Percentiles rank a stretch among this genome's conserved stretches.
phyloP scores from a whole-genome alignment of 164 flowering plant species.

The Hamamelis virginiana region DNA sequence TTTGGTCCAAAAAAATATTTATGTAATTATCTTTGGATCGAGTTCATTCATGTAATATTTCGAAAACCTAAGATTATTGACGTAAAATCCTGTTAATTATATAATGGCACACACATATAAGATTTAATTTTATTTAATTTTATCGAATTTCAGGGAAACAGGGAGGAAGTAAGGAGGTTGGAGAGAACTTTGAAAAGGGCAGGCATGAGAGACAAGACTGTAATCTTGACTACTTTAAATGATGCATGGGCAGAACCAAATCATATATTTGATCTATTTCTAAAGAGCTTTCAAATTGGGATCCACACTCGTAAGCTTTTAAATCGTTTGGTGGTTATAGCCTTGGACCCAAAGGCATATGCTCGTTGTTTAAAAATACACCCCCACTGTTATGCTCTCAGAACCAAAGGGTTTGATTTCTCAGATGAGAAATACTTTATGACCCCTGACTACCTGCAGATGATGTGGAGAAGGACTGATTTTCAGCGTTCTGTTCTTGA shows the following conservation, averaged over 20 bases:
- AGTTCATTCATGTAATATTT: too few species aligned
- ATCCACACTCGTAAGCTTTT: slow-evolving; percentile 50
- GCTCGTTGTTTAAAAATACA: slow-evolving; percentile 54
- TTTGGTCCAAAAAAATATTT: too few species aligned
- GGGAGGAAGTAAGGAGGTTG: slow-evolving; percentile 34
- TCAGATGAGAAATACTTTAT: slow-evolving; percentile 75
- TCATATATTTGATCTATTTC: slow-evolving; percentile 69
- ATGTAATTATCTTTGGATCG: too few species aligned
- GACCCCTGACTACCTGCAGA: slow-evolving; percentile 67
- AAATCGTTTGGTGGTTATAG: slow-evolving; percentile 71
- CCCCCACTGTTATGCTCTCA: slow-evolving; percentile 63
- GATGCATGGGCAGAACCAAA: slow-evolving; percentile 81
- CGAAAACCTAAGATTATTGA: too few species aligned
- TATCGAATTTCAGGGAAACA: slow-evolving; percentile 26
- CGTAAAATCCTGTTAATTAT: too few species aligned
- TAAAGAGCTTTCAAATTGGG: slow-evolving; percentile 76
- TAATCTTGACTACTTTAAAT: slow-evolving; percentile 75
- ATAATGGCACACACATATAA: too few species aligned
- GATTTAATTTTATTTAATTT: too few species aligned
- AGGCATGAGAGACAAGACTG: slow-evolving; percentile 61
- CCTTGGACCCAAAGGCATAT: slow-evolving; percentile 73
- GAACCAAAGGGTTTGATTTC: slow-evolving; percentile 61
- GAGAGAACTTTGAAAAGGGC: slow-evolving; percentile 56
- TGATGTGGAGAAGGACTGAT: slow-evolving; percentile 90
- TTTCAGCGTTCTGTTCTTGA: slow-evolving; percentile 65